phyloP scores from a whole-genome alignment of 768 basidiomycete genomes.

The Suillus placidus region DNA sequence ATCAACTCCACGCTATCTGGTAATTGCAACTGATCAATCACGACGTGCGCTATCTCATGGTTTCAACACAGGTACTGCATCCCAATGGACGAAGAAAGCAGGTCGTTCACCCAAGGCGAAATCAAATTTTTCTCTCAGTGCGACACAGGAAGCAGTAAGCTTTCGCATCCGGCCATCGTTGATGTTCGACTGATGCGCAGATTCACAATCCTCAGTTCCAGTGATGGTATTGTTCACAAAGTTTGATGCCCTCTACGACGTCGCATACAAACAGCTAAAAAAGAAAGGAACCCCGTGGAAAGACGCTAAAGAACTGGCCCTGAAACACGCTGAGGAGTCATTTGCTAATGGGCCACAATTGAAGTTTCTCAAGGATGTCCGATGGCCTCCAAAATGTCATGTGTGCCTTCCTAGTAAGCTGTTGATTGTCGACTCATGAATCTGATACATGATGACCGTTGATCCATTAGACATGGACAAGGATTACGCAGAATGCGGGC shows the following conservation, averaged over 20 bases:
- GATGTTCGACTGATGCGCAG: not conserved
- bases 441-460: not conserved
- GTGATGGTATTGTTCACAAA: constrained; percentile 43
- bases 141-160: constrained; percentile 16
- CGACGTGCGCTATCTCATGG: not conserved
- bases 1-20: constrained; percentile 44
- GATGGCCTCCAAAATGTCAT: too few species aligned
- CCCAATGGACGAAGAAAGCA: constrained; percentile 24
- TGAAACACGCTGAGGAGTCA: not conserved
- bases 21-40: constrained; percentile 12
- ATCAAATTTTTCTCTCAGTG: not conserved
- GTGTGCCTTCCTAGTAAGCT: too few species aligned
- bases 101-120: constrained; percentile 35
- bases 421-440: not conserved
- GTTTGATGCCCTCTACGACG: constrained; percentile 32
- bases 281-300: constrained; percentile 11
- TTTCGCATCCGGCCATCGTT: not conserved
- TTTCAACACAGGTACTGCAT: constrained; percentile 39
- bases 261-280: constrained; percentile 21
- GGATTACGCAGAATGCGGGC: too few species aligned
- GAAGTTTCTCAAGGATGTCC: too few species aligned
- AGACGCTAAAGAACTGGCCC: constrained; percentile 17
- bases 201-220: constrained; percentile 31
- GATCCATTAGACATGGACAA: too few species aligned
- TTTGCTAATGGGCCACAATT: too few species aligned